Percentiles rank a stretch among this genome's conserved stretches.
These are phyloP conservation scores for Monilinia aucupariae DNA, from an alignment of 2,329 filamentous ascomycete species.

Conservation along the genomic window DNA sequence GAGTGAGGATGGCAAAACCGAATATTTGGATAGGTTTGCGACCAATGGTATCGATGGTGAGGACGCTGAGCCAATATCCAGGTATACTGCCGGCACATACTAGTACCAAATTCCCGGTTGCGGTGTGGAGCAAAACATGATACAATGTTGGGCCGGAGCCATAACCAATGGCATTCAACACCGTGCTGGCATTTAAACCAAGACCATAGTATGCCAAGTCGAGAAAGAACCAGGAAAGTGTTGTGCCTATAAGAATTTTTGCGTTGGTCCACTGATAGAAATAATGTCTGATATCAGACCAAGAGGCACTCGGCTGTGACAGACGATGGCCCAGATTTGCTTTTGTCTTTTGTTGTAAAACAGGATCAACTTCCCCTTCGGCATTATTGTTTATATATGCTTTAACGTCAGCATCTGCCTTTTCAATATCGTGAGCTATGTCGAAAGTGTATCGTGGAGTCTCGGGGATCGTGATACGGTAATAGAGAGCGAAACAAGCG, in stretches of 20 bases:
- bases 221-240: constrained; percentile 76
- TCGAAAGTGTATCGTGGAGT: constrained; percentile 81
- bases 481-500: constrained; percentile 75
- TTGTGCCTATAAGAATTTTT: constrained; percentile 68
- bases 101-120: constrained; percentile 71
- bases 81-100: constrained; percentile 72
- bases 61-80: constrained; percentile 73
- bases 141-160: constrained; percentile 59
- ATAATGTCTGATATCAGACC: constrained; percentile 60
- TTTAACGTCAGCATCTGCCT: constrained; percentile 67
- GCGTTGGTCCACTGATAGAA: constrained; percentile 65
- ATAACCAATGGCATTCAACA: constrained; percentile 69
- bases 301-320: constrained; percentile 63
- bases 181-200: constrained; percentile 68
- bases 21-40: constrained; percentile 69
- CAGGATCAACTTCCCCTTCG: constrained; percentile 44
- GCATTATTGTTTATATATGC: constrained; percentile 48
- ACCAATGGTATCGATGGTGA: constrained; percentile 68
- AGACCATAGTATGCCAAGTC: constrained; percentile 67
- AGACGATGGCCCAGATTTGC: constrained; percentile 48
- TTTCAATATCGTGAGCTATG: constrained; percentile 67
- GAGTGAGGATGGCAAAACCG: constrained; percentile 56
- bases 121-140: constrained; percentile 62
- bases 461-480: constrained; percentile 79
- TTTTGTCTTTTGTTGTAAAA: constrained; percentile 49